Conservation (phyloP, 2,329 filamentous ascomycete species). For the Lachnellula hyalina region DNA sequence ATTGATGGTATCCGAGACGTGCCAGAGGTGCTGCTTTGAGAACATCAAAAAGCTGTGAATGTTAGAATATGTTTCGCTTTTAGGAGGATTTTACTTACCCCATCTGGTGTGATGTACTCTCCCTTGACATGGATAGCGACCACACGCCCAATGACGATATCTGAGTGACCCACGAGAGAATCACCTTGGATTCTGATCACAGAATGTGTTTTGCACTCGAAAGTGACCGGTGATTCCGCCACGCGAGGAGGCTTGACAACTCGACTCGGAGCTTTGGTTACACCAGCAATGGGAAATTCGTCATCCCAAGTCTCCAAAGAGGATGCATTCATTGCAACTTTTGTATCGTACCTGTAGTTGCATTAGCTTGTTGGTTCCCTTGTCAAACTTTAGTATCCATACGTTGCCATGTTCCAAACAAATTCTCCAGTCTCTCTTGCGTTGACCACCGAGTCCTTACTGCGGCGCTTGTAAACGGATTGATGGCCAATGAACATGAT, state of each 20-base stretch:
- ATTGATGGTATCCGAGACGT: constrained; percentile 15
- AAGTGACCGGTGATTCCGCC: constrained; percentile 14
- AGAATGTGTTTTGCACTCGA: constrained; percentile 13
- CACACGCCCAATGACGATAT: constrained; percentile 17
- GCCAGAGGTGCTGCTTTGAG: constrained; percentile 13
- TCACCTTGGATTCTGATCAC: constrained; percentile 12
- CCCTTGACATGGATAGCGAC: constrained; percentile 15
- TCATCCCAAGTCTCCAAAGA: constrained; percentile 12
- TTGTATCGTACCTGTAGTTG: background rate
- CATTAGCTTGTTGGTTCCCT: background rate
- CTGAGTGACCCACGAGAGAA: constrained; percentile 11
- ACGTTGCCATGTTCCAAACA: constrained; percentile 19
- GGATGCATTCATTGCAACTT: constrained; percentile 2
- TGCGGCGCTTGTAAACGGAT: constrained; percentile 9
- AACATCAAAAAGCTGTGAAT: constrained; percentile 12
- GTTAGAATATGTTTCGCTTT: background rate
- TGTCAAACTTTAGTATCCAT: background rate
- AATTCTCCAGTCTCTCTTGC: constrained; percentile 15
- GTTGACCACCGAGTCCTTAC: constrained; percentile 14
- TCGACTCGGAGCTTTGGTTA: constrained; percentile 9
- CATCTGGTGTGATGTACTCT: constrained; percentile 11
- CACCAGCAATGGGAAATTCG: constrained; percentile 8
- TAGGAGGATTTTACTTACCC: background rate
- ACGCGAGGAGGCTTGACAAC: constrained; percentile 12
- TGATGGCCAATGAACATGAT: constrained; percentile 14